phyloP scores from a whole-genome alignment of 371 early-diverging fungal genomes.

The Lichtheimia ramosa region DNA sequence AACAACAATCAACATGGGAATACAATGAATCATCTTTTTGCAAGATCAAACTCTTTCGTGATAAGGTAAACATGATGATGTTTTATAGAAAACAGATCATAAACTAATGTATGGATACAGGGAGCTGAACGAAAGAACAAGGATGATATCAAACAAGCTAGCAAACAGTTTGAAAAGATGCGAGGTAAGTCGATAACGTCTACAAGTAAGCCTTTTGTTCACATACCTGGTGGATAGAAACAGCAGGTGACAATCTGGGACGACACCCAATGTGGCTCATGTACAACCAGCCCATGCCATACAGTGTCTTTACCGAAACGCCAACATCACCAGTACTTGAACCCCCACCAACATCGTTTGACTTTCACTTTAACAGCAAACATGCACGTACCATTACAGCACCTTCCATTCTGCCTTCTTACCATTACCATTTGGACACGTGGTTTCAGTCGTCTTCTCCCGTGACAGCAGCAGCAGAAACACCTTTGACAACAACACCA shows the following conservation, averaged over 20 bases:
- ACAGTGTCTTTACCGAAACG: conserved; percentile 29
- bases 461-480: too few relatives aligned
- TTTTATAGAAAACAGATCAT: too few relatives aligned
- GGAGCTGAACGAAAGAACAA: conserved; percentile 65
- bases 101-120: background rate
- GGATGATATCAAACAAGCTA: conserved; percentile 58
- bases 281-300: conserved; percentile 36
- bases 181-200: conserved; percentile 21
- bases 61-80: conserved; percentile 52
- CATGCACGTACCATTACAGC: background rate
- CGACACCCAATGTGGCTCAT: conserved; percentile 24
- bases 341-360: background rate
- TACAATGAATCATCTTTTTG: conserved; percentile 58
- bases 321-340: conserved; percentile 12
- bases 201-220: background rate
- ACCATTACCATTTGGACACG: background rate
- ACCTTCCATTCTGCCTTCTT: background rate
- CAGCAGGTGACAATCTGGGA: conserved; percentile 5
- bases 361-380: background rate
- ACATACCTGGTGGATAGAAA: conserved; percentile 1
- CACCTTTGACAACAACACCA: too few relatives aligned
- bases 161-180: conserved; percentile 57
- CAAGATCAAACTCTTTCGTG: conserved; percentile 75
- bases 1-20: conserved; percentile 8
- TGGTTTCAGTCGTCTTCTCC: too few relatives aligned